Evolutionary conservation across 2,329 filamentous ascomycete genomes (phyloP).

Genomic region (Aspergillus ochraceoroseus): DNA sequence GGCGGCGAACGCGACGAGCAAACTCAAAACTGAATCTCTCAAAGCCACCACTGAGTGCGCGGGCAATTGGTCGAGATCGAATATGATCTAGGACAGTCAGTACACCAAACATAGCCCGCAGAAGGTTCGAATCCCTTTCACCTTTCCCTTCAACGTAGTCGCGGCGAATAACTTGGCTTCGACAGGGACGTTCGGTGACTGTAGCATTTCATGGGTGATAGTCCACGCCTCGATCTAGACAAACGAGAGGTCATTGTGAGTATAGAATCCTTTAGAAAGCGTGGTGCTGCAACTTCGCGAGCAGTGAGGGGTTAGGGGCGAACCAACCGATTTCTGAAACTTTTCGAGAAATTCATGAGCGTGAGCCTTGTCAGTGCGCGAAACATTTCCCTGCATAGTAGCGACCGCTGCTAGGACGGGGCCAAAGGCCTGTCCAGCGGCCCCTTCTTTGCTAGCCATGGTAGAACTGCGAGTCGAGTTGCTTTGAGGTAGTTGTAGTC

Average conservation of each 20-base stretch:
- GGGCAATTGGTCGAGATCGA: slow-evolving; percentile 86
- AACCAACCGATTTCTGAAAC: slow-evolving; percentile 94
- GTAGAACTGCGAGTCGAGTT: slow-evolving; percentile 28
- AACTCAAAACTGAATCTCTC: slow-evolving; percentile 74
- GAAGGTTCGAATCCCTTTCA: slow-evolving; percentile 43
- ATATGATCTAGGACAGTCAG: slow-evolving; percentile 69
- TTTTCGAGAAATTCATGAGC: slow-evolving; percentile 86
- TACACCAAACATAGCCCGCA: slow-evolving; percentile 10
- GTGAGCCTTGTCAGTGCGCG: slow-evolving; percentile 77
- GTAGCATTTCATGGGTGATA: slow-evolving; percentile 77
- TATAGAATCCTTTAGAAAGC: slow-evolving; percentile 1
- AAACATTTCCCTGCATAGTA: slow-evolving; percentile 81
- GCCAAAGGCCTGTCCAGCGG: slow-evolving; percentile 64
- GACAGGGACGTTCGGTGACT: slow-evolving; percentile 66
- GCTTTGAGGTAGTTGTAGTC: slow-evolving; percentile 23
- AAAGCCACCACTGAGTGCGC: slow-evolving; percentile 68
- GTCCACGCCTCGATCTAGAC: slow-evolving; percentile 82
- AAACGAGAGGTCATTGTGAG: slow-evolving; percentile 7
- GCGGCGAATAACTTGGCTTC: slow-evolving; percentile 93
- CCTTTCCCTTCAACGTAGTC: slow-evolving; percentile 96
- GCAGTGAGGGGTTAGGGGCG: slow-evolving; percentile 20
- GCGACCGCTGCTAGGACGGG: slow-evolving; percentile 82
- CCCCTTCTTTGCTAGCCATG: slow-evolving; percentile 66
- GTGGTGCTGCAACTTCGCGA: not conserved
- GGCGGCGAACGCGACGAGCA: slow-evolving; percentile 73